Percentiles rank a stretch among this genome's conserved stretches.
These are phyloP conservation scores for Coffea humblotiana DNA, from an alignment of 305 asterid species.

Conservation along the genomic window DNA sequence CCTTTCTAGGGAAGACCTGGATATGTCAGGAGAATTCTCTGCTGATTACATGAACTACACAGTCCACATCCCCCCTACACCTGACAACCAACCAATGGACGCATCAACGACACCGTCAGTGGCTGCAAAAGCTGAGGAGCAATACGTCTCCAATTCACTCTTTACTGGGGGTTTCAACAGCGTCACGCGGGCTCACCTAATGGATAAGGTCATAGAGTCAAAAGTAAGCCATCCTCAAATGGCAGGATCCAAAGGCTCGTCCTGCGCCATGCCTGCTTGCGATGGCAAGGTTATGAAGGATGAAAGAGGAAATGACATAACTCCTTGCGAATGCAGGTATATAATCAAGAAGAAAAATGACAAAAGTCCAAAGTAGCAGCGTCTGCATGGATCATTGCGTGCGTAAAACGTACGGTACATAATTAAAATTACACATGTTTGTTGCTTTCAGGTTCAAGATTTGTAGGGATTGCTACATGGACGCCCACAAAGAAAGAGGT, in stretches of 20 bases:
- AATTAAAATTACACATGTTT: not conserved
- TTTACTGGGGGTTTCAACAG: conserved; percentile 57
- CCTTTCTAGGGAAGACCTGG: conserved; percentile 42
- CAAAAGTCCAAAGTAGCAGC: not conserved
- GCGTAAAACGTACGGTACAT: no score
- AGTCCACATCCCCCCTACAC: conserved; percentile 54
- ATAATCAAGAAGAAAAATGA: not conserved
- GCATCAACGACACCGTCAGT: conserved; percentile 21
- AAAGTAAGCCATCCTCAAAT: conserved; percentile 53
- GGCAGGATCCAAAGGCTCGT: conserved; percentile 55
- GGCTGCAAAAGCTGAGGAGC: conserved; percentile 56
- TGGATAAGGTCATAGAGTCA: conserved; percentile 54
- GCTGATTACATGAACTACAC: conserved; percentile 62
- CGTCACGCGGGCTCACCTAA: conserved; percentile 53
- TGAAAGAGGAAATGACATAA: conserved; percentile 47
- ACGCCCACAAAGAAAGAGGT: conserved; percentile 51
- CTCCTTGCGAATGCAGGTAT: conserved; percentile 57
- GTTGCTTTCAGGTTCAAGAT: conserved; percentile 40
- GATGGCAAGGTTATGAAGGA: conserved; percentile 56
- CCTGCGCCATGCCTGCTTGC: conserved; percentile 49
- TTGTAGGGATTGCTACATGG: conserved; percentile 59
- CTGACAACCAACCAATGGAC: conserved; percentile 56
- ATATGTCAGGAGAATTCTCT: conserved; percentile 39
- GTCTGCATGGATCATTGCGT: not conserved
- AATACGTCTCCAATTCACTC: conserved; percentile 48